Base-by-base conservation (phyloP, 805 yeast genomes). In the Pichia heedii region DNA sequence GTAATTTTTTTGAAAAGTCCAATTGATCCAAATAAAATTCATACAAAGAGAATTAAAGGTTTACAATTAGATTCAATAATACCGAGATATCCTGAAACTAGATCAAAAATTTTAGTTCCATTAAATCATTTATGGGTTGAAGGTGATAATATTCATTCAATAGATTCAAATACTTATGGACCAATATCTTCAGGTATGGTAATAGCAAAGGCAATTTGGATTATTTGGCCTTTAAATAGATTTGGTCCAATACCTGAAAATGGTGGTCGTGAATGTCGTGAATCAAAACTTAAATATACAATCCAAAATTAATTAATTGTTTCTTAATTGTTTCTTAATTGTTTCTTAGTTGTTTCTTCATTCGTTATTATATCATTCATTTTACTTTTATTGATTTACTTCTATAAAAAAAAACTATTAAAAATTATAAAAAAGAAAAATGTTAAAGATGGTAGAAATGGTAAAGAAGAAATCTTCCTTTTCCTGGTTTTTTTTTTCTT, bases 101-200 rank as follows among this genome's bases (percentile, higher is more conserved):
- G 79, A 55, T 66, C 69, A 2, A 63, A 67, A 36, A 79, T 81
- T 5, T 61, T 65, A 29, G 66, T 90, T 2, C 96, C 96, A 2
- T 63, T 83, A 43, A 81, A 79, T 54, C 97, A 90, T 57, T 53
- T 86, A 7, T 90, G 97, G 97, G 88, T 88, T 0, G 97, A 90
- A 60, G 97, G 97, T 7, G 97, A 90, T 60, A 88, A 86, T 57
- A 62, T 76, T 15, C 90, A 82, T 54, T 81, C 95, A 0, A 67
- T 88, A 2, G 97, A 90, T 63, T 80, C 90, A 41, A 89, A 88
- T 60, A 74, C 72, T 9, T 90, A 84, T 65, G 97, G 97, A 0
- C 95, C 97, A 0, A 73, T 90, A 0, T 81, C 95, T 15, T 73
- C 78, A 33, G 96, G 90, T 0, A 64, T 90, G 45, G 79, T 88